Conservation (phyloP, 371 early-diverging fungal species). For the Syncephalastrum racemosum region DNA sequence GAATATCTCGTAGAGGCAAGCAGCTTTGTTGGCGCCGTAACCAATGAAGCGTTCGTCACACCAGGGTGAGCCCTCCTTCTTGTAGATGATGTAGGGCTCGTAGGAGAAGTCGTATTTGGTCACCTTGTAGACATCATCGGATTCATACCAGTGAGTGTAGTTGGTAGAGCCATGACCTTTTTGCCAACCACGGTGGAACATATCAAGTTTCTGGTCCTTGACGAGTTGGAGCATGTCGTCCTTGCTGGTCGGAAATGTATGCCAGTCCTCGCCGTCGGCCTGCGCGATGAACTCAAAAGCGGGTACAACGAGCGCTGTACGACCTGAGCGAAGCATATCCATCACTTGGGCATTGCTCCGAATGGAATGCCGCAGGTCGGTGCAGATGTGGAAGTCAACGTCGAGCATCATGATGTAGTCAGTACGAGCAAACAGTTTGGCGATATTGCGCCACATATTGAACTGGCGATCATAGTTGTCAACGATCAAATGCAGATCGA, state of each 20-base stretch:
- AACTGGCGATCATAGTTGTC: constrained; percentile 70
- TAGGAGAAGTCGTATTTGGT: constrained; percentile 63
- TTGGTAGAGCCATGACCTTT: constrained; percentile 69
- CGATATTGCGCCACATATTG: constrained; percentile 74
- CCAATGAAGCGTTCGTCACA: constrained; percentile 77
- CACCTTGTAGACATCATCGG: constrained; percentile 54
- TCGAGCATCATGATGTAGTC: constrained; percentile 72
- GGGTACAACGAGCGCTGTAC: constrained; percentile 60
- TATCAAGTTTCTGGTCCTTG: constrained; percentile 47
- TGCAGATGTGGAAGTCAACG: constrained; percentile 70
- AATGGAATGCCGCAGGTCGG: constrained; percentile 53
- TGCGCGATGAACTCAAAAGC: constrained; percentile 65
- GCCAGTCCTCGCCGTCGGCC: constrained; percentile 54
- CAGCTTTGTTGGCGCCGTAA: constrained; percentile 75
- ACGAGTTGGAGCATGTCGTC: constrained; percentile 40
- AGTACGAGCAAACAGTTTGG: constrained; percentile 66
- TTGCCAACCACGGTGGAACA: constrained; percentile 62
- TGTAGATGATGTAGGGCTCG: constrained; percentile 68
- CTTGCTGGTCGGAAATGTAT: constrained; percentile 58
- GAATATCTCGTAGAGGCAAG: constrained; percentile 70
- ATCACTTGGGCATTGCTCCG: constrained; percentile 40
- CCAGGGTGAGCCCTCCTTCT: constrained; percentile 64
- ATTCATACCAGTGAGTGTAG: constrained; percentile 57
- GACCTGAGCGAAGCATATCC: constrained; percentile 42
- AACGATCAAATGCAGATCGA: constrained; percentile 64